phyloP scores from a whole-genome alignment of 129 eudicot genomes.

The Smallanthus sonchifolius region DNA sequence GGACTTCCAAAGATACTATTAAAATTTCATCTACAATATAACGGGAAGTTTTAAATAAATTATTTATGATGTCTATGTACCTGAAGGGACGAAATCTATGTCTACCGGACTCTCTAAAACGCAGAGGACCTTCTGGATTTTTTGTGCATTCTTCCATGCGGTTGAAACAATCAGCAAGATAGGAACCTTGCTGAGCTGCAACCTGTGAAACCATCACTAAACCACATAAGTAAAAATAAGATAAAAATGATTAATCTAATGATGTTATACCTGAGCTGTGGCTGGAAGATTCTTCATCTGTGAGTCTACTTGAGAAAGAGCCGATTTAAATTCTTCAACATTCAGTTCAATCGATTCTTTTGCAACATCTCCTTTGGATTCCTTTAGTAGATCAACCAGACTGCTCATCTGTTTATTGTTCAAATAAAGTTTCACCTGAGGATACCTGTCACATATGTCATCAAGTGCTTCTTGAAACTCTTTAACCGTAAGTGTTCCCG shows the following conservation, averaged over 20 bases:
- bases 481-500: conserved; percentile 75
- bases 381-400: conserved; percentile 66
- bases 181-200: conserved; percentile 93
- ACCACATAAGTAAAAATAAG: background rate
- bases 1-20: too few relatives aligned
- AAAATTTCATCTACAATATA: too few relatives aligned
- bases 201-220: conserved; percentile 47
- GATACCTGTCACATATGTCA: conserved; percentile 87
- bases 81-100: conserved; percentile 89
- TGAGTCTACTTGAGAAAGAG: conserved; percentile 81
- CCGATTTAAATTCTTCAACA: conserved; percentile 70
- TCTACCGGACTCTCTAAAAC: conserved; percentile 75
- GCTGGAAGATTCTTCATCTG: conserved; percentile 95
- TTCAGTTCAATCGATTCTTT: conserved; percentile 62
- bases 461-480: conserved; percentile 76
- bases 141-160: conserved; percentile 81
- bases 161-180: conserved; percentile 83
- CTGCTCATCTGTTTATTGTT: conserved; percentile 57
- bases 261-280: conserved; percentile 67
- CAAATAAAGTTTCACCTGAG: conserved; percentile 70
- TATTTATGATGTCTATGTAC: conserved; percentile 23
- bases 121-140: conserved; percentile 86
- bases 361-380: conserved; percentile 60
- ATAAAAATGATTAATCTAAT: background rate
- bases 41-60: too few relatives aligned